These are phyloP conservation scores for Daldinia bambusicola DNA, from an alignment of 495 filamentous ascomycete genomes.

Conservation along the genomic window DNA sequence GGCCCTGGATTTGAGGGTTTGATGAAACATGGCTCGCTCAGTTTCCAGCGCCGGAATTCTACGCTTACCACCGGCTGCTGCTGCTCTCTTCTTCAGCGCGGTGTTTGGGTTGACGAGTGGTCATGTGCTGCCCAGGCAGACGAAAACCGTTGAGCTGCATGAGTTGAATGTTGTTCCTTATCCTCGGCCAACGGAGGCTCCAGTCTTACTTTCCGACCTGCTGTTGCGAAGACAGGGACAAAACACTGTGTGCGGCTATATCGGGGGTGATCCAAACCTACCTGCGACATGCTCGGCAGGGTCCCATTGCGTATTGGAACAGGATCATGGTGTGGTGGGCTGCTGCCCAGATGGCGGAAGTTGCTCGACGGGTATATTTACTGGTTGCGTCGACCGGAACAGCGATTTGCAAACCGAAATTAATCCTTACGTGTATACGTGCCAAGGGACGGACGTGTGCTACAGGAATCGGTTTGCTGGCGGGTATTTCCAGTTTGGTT, in stretches of 20 bases:
- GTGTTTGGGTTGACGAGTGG: conserved; percentile 49
- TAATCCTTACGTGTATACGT: conserved; percentile 62
- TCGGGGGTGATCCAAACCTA: conserved; percentile 54
- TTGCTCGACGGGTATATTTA: conserved; percentile 61
- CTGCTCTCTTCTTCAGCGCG: conserved; percentile 53
- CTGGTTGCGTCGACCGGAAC: conserved; percentile 59
- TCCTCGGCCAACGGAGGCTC: conserved; percentile 55
- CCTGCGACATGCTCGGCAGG: conserved; percentile 61
- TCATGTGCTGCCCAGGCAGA: conserved; percentile 52
- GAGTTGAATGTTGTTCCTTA: conserved; percentile 58
- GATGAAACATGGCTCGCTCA: conserved; percentile 44
- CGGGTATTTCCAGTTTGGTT: conserved; percentile 61
- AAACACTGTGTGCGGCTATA: conserved; percentile 61
- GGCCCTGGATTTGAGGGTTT: conserved; percentile 26
- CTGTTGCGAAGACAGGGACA: conserved; percentile 50
- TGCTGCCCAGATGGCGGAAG: conserved; percentile 60
- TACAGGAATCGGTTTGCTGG: conserved; percentile 60
- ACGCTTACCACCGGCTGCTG: conserved; percentile 54
- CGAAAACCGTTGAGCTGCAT: conserved; percentile 52
- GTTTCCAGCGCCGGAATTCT: conserved; percentile 50
- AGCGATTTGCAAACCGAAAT: conserved; percentile 58
- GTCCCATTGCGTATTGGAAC: conserved; percentile 61
- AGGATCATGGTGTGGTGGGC: conserved; percentile 55
- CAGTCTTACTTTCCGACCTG: conserved; percentile 49
- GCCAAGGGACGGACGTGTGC: conserved; percentile 54